These are phyloP conservation scores for Pseudogymnoascus verrucosus DNA, from an alignment of 2,329 filamentous ascomycete species.

Conservation along the genomic window DNA sequence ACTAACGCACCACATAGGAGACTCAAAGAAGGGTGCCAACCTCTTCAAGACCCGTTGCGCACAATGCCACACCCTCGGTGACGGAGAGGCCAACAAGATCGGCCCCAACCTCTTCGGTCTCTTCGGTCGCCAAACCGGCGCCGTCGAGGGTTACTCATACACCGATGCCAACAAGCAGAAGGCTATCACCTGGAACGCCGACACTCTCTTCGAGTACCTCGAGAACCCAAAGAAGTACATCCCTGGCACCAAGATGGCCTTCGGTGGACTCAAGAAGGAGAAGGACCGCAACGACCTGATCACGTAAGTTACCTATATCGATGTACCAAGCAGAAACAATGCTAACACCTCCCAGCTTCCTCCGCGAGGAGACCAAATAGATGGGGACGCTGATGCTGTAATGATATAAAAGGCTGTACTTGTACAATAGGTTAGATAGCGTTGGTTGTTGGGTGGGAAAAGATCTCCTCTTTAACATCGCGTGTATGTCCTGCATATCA, in stretches of 20 bases:
- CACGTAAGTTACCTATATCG: slow-evolving; percentile 55
- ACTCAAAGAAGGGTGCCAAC: slow-evolving; percentile 91
- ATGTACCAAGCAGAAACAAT: slow-evolving; percentile 14
- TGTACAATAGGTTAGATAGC: slow-evolving; percentile 10
- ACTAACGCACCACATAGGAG: slow-evolving; percentile 49
- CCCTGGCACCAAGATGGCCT: slow-evolving; percentile 99
- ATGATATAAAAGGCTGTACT: slow-evolving; percentile 19
- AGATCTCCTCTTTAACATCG: slow-evolving; percentile 7
- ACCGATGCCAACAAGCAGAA: slow-evolving; percentile 99
- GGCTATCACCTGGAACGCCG: slow-evolving; percentile 80
- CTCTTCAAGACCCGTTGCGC: slow-evolving; percentile 99
- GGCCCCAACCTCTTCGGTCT: slow-evolving; percentile 95
- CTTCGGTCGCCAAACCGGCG: slow-evolving; percentile 91
- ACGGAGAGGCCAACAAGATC: slow-evolving; percentile 91
- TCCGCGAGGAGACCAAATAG: slow-evolving; percentile 64
- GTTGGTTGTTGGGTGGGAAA: not conserved
- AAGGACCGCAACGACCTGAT: slow-evolving; percentile 99
- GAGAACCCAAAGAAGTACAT: slow-evolving; percentile 99
- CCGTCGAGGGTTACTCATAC: slow-evolving; percentile 89
- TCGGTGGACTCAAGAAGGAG: slow-evolving; percentile 98
- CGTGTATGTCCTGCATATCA: slow-evolving; percentile 5
- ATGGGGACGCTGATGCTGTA: slow-evolving; percentile 28
- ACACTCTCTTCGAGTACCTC: slow-evolving; percentile 91
- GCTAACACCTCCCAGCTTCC: slow-evolving; percentile 41
- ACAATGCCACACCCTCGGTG: slow-evolving; percentile 96